Conservation (phyloP, 1,139 yeast genomes). For the Kazachstania sp. region DNA sequence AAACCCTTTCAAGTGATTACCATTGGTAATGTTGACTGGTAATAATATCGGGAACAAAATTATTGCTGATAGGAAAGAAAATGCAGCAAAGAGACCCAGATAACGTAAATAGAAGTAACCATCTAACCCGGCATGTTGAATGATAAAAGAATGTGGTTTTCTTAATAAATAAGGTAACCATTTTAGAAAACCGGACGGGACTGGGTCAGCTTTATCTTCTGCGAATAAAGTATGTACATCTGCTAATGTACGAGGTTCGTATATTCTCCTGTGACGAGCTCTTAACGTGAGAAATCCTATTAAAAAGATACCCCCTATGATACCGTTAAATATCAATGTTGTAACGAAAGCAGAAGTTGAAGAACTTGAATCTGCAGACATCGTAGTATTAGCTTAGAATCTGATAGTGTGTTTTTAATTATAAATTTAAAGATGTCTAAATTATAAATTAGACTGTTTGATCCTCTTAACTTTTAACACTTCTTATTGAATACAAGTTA, state of each 20-base stretch:
- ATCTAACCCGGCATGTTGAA: slow-evolving; percentile 78
- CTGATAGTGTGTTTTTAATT: background rate
- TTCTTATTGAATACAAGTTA: background rate
- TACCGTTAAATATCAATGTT: slow-evolving; percentile 46
- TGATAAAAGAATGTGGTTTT: slow-evolving; percentile 57
- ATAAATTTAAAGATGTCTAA: background rate
- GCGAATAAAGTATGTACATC: slow-evolving; percentile 38
- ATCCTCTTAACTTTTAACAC: no score
- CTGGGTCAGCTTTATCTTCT: slow-evolving; percentile 42
- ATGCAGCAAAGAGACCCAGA: slow-evolving; percentile 50
- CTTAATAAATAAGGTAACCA: slow-evolving; percentile 49
- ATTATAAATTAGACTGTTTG: background rate
- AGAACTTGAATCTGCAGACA: slow-evolving; percentile 22
- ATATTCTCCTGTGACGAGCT: slow-evolving; percentile 57
- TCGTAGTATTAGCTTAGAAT: background rate
- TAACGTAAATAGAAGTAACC: slow-evolving; percentile 83
- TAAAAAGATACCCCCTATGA: slow-evolving; percentile 51
- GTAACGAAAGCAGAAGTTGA: slow-evolving; percentile 48
- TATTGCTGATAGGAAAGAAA: slow-evolving; percentile 57
- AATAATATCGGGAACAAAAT: slow-evolving; percentile 68
- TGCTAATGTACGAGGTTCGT: slow-evolving; percentile 70
- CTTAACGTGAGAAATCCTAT: slow-evolving; percentile 54
- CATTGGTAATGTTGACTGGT: slow-evolving; percentile 83
- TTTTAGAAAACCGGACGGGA: slow-evolving; percentile 46
- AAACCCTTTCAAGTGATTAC: slow-evolving; percentile 47